A percentile compares a stretch with the other conserved stretches of the same genome.
phyloP scores from a whole-genome alignment of 1,139 yeast species.

The Lodderomyces metapsilosis region DNA sequence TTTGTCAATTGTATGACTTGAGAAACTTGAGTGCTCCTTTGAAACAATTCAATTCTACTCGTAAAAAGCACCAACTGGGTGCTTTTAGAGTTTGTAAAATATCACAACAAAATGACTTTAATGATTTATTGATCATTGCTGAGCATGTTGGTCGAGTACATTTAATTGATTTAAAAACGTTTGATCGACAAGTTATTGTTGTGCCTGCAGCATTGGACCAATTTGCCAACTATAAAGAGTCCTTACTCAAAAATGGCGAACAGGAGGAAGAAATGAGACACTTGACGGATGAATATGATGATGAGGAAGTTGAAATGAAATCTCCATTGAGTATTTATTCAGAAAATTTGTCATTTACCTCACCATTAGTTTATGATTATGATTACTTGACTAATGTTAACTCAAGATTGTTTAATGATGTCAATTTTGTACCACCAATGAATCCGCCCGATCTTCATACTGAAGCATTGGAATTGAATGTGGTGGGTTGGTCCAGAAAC shows the following conservation, averaged over 20 bases:
- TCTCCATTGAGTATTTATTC: slow-evolving; percentile 10
- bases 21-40: slow-evolving; percentile 56
- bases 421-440: slow-evolving; percentile 31
- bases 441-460: slow-evolving; percentile 15
- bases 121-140: slow-evolving; percentile 70
- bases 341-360: slow-evolving; percentile 22
- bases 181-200: slow-evolving; percentile 70
- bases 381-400: slow-evolving; percentile 38
- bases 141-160: slow-evolving; percentile 90
- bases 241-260: slow-evolving; percentile 5
- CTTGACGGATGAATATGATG: slow-evolving; percentile 4
- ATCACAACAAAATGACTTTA: slow-evolving; percentile 56
- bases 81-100: slow-evolving; percentile 72
- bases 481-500: slow-evolving; percentile 22
- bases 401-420: slow-evolving; percentile 41
- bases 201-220: slow-evolving; percentile 47
- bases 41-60: slow-evolving; percentile 56
- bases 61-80: slow-evolving; percentile 57
- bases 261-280: slow-evolving; percentile 5
- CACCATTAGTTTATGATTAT: slow-evolving; percentile 47
- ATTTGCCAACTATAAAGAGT: slow-evolving; percentile 29
- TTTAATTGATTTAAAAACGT: slow-evolving; percentile 71
- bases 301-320: slow-evolving; percentile 7
- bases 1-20: slow-evolving; percentile 72
- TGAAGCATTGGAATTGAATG: slow-evolving; percentile 17